phyloP scores from a whole-genome alignment of 1,284 basidiomycete genomes.

The Afroboletus lepidellus region DNA sequence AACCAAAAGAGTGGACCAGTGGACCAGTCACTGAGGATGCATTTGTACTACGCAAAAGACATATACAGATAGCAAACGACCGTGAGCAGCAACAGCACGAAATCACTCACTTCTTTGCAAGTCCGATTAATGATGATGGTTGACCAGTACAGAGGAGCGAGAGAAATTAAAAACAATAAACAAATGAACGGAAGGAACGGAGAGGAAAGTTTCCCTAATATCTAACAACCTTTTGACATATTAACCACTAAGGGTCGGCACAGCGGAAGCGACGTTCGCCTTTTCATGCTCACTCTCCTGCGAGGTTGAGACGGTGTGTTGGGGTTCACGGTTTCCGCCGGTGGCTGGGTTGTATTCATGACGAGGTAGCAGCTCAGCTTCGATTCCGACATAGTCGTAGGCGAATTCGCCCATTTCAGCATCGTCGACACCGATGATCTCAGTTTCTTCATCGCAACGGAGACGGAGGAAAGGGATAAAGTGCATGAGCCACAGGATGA shows the following conservation, averaged over 20 bases:
- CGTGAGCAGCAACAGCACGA: no score
- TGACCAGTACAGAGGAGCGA: neutral
- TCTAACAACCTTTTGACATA: no score
- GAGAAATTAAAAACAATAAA: neutral
- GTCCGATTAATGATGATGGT: neutral
- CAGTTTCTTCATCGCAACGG: conserved; percentile 77
- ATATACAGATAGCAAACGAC: no score
- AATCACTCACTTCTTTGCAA: neutral
- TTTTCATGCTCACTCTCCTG: conserved; percentile 33
- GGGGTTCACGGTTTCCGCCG: conserved; percentile 25
- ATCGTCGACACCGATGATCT: conserved; percentile 93
- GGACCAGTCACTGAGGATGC: no score
- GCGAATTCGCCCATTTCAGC: conserved; percentile 92
- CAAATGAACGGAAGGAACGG: neutral
- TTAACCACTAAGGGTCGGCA: conserved; percentile 4
- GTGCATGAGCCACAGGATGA: conserved; percentile 93
- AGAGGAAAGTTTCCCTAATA: neutral
- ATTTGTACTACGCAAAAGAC: no score
- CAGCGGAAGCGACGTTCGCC: neutral
- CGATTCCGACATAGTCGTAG: conserved; percentile 85
- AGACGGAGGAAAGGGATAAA: conserved; percentile 85
- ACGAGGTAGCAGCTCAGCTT: conserved; percentile 48
- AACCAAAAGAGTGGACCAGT: no score
- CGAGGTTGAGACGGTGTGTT: conserved; percentile 23
- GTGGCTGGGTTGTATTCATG: conserved; percentile 17